A percentile compares a stretch with the other conserved stretches of the same genome.
These are phyloP conservation scores for Eimeria tenella DNA, from an alignment of 169 alveolate species.

Conservation along the genomic window DNA sequence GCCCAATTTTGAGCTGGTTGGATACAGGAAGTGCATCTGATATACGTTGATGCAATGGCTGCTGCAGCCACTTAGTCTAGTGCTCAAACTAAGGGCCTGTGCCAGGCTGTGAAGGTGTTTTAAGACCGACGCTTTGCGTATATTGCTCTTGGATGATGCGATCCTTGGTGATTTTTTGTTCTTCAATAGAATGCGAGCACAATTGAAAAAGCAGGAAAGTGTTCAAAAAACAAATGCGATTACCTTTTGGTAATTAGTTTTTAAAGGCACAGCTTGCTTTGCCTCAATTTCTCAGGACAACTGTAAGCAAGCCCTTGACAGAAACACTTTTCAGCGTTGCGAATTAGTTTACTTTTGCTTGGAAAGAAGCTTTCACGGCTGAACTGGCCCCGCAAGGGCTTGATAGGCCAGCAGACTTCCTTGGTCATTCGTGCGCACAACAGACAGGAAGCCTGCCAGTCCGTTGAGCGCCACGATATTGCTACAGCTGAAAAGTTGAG, in stretches of 20 bases:
- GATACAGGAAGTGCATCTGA: not conserved
- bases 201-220: not conserved
- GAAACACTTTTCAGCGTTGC: no score
- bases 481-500: not conserved
- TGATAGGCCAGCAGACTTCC: not conserved
- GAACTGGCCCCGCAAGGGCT: not conserved
- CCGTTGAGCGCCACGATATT: not conserved
- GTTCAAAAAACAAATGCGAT: no score
- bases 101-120: no score
- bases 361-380: not conserved
- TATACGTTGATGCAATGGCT: not conserved
- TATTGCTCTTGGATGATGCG: not conserved
- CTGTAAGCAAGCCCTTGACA: no score
- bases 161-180: not conserved
- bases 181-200: not conserved
- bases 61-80: not conserved
- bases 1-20: not conserved
- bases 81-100: not conserved
- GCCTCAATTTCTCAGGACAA: no score
- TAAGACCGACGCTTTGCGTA: no score
- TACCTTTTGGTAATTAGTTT: no score
- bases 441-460: not conserved
- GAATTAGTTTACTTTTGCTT: no score
- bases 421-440: not conserved
- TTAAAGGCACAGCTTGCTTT: no score